These are phyloP conservation scores for Colletotrichum incanum DNA, from an alignment of 2,329 filamentous ascomycete genomes.

Conservation along the genomic window DNA sequence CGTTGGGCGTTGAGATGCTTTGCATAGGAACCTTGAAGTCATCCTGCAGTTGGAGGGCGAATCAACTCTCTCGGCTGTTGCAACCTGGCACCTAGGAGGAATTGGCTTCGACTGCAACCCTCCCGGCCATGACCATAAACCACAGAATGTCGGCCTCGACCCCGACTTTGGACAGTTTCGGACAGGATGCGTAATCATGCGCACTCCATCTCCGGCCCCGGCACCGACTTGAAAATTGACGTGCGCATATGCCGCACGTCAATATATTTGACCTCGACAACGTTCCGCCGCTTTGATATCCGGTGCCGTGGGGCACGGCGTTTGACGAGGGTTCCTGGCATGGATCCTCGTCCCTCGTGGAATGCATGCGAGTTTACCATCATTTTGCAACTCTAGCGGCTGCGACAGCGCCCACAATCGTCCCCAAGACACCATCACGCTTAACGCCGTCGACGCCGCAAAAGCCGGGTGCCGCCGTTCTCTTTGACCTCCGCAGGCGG, in stretches of 20 bases:
- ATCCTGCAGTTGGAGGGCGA: conserved; percentile 11
- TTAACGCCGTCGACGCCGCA: neutral
- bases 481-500: neutral
- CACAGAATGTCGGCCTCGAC: neutral
- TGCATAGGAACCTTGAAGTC: conserved; percentile 30
- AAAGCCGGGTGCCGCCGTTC: conserved; percentile 12
- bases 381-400: conserved; percentile 14
- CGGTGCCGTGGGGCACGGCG: conserved; percentile 12
- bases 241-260: conserved; percentile 9
- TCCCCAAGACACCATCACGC: neutral
- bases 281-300: neutral
- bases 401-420: neutral
- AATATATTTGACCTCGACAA: conserved; percentile 13
- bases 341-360: conserved; percentile 33
- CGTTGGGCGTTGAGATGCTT: conserved; percentile 10
- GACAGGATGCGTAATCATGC: neutral
- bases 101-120: conserved; percentile 25
- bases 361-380: conserved; percentile 29
- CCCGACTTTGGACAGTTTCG: conserved; percentile 15
- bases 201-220: neutral
- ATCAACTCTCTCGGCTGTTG: conserved; percentile 28
- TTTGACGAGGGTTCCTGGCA: conserved; percentile 14
- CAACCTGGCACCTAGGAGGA: conserved; percentile 24
- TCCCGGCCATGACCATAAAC: neutral
- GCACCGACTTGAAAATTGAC: conserved; percentile 13